These are phyloP conservation scores for Fraxinus pennsylvanica DNA, from an alignment of 257 asterid species.

Conservation along the genomic window DNA sequence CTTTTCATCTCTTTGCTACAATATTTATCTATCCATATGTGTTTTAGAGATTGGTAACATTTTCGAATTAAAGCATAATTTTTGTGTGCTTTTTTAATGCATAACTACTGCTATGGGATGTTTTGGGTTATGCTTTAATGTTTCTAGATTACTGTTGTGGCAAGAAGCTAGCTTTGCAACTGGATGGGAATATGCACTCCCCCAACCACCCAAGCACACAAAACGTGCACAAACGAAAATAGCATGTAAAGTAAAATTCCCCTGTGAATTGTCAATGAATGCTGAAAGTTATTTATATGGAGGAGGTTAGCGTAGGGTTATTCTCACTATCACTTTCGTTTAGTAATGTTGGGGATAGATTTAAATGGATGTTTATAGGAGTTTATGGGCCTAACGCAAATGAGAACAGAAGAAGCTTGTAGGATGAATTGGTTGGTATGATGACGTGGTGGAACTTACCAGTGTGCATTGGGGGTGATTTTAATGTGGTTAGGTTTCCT, in stretches of 20 bases:
- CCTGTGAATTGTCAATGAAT: not conserved
- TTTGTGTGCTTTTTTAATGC: not conserved
- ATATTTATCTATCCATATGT: not conserved
- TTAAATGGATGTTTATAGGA: too few species aligned
- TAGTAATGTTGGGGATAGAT: too few species aligned
- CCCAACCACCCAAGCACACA: not conserved
- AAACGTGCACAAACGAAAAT: not conserved
- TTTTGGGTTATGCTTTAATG: not conserved
- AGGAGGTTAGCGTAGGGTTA: too few species aligned
- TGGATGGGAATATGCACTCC: too few species aligned
- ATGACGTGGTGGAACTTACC: too few species aligned
- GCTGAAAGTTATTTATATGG: not conserved
- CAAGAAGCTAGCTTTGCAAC: too few species aligned
- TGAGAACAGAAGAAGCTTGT: too few species aligned
- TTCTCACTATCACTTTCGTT: too few species aligned
- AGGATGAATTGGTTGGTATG: too few species aligned
- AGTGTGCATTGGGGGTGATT: too few species aligned
- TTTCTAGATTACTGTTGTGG: not conserved
- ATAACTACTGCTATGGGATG: not conserved
- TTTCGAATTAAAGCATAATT: not conserved
- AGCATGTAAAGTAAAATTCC: not conserved
- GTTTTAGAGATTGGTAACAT: not conserved
- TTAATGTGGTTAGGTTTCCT: too few species aligned
- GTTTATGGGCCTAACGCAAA: too few species aligned
- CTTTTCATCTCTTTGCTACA: not conserved